A percentile compares a stretch with the other conserved stretches of the same genome.
phyloP scores from a whole-genome alignment of 352 stramenopile species.

The Phytophthora pluvialis region DNA sequence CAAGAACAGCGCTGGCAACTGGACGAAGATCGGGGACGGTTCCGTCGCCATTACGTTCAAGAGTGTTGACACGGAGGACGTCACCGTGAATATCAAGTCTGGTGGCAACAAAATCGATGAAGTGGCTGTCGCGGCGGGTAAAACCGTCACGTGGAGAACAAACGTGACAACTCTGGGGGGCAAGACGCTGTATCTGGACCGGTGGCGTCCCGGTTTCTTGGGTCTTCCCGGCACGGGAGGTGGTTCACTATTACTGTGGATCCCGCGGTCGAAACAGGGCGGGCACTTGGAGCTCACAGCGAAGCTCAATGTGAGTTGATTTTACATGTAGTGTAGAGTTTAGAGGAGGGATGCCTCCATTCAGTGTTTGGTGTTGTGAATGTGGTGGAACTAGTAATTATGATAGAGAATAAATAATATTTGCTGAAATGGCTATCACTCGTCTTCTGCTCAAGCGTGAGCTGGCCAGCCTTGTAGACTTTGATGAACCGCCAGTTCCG shows the following conservation, averaged over 20 bases:
- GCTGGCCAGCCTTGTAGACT: too few species aligned
- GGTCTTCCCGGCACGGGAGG: constrained; percentile 39
- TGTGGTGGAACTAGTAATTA: constrained; percentile 5
- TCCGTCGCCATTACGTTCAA: constrained; percentile 42
- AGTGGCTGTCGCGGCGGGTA: constrained; percentile 35
- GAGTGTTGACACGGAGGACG: constrained; percentile 40
- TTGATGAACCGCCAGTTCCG: too few species aligned
- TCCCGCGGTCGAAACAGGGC: constrained; percentile 34
- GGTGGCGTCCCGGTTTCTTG: constrained; percentile 45
- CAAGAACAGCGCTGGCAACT: constrained; percentile 39
- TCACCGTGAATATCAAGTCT: constrained; percentile 54
- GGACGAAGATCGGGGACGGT: constrained; percentile 42
- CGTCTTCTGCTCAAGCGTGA: too few species aligned
- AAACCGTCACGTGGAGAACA: constrained; percentile 42
- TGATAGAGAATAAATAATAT: constrained; percentile 20
- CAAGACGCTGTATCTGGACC: constrained; percentile 52
- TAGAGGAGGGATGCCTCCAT: constrained; percentile 6
- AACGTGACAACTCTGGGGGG: constrained; percentile 37
- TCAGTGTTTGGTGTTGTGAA: constrained; percentile 5
- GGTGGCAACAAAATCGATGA: constrained; percentile 34
- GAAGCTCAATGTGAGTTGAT: constrained; percentile 41
- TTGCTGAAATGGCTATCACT: constrained; percentile 1
- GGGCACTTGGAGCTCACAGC: constrained; percentile 33
- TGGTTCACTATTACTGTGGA: constrained; percentile 49
- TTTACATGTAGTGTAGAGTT: constrained; percentile 15